Conservation (phyloP, 495 filamentous ascomycete species). For the Neurospora sp. region DNA sequence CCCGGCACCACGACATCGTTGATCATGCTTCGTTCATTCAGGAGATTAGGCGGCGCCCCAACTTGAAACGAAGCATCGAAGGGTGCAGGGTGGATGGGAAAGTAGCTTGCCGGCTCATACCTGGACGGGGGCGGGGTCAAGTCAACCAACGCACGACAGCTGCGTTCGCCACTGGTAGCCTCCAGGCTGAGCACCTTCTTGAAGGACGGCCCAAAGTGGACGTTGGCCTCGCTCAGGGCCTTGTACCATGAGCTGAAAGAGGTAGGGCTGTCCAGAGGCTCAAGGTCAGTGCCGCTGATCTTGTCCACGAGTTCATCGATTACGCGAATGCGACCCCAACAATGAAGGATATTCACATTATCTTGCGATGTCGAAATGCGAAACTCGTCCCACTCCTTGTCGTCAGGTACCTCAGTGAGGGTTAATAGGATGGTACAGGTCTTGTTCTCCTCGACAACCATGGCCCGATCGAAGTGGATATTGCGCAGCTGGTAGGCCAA, state of each 20-base stretch:
- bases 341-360: conserved; percentile 1
- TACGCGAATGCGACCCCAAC: conserved; percentile 7
- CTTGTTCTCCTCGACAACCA: conserved; percentile 8
- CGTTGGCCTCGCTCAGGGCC: conserved; percentile 14
- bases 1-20: neutral
- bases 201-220: conserved; percentile 21
- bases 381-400: conserved; percentile 12
- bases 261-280: conserved; percentile 3
- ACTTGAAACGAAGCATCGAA: conserved; percentile 30
- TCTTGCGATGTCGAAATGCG: neutral
- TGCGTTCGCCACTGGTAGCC: conserved; percentile 13
- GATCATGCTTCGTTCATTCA: conserved; percentile 4
- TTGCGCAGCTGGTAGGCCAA: conserved; percentile 2
- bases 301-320: neutral
- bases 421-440: neutral
- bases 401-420: neutral
- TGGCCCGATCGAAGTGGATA: conserved; percentile 1
- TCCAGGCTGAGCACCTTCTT: conserved; percentile 15
- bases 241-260: conserved; percentile 23
- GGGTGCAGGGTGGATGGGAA: conserved; percentile 30
- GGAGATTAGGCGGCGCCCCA: conserved; percentile 4
- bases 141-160: neutral
- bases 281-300: neutral
- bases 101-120: conserved; percentile 19
- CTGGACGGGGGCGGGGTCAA: conserved; percentile 11